These are phyloP conservation scores for Vigna unguiculata DNA, from an alignment of 306 rosid species.

Conservation along the genomic window DNA sequence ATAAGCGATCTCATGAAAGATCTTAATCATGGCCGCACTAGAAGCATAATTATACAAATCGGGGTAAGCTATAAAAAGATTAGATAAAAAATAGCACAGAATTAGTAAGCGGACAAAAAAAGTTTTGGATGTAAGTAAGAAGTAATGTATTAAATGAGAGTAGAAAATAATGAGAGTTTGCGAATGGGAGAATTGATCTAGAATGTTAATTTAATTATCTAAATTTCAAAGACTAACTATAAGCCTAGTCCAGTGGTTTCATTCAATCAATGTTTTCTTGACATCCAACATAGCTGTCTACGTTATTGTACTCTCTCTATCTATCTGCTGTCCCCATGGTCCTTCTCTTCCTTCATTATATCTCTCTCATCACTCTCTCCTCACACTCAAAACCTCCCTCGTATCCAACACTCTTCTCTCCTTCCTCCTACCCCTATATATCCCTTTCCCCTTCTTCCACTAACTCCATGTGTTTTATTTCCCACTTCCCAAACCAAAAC, in stretches of 20 bases:
- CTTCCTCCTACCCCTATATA: background rate
- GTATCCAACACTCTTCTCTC: background rate
- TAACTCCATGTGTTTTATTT: conserved; percentile 11
- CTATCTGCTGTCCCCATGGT: conserved; percentile 56
- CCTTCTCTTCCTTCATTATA: conserved; percentile 57
- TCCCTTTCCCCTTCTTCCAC: background rate
- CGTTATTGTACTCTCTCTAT: conserved; percentile 54
- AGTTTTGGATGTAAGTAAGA: background rate
- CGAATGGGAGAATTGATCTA: background rate
- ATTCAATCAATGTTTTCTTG: conserved; percentile 67
- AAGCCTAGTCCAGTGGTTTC: conserved; percentile 52
- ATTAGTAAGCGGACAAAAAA: background rate
- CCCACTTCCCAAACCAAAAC: background rate
- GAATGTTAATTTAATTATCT: background rate
- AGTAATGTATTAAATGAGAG: background rate
- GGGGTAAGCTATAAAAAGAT: background rate
- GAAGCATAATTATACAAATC: background rate
- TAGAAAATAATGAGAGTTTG: background rate
- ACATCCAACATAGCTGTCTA: conserved; percentile 74
- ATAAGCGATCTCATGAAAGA: background rate
- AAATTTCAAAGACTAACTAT: conserved; percentile 6
- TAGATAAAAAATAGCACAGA: background rate
- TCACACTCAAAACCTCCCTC: conserved; percentile 32
- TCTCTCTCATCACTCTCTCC: conserved; percentile 62
- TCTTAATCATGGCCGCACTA: background rate